phyloP scores from a whole-genome alignment of 768 basidiomycete genomes.

The Phylloporus sp. region DNA sequence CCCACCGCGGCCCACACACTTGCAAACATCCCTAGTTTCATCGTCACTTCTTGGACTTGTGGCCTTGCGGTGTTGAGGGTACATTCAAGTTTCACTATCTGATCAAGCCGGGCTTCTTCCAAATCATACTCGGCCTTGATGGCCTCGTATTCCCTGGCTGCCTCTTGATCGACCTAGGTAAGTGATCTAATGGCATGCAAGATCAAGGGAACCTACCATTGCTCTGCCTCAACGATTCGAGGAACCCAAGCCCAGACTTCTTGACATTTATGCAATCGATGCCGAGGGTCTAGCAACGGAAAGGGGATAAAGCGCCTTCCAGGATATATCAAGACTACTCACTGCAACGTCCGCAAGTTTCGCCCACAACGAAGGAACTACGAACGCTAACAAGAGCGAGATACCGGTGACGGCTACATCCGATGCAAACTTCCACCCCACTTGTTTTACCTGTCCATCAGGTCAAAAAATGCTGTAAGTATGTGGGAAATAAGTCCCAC shows the following conservation, averaged over 20 bases:
- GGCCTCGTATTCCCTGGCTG: neutral
- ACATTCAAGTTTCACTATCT: conserved; percentile 15
- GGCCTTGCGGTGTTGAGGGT: conserved; percentile 10
- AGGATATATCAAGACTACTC: neutral
- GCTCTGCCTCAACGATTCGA: conserved; percentile 2
- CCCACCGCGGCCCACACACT: conserved; percentile 19
- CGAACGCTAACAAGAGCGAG: conserved; percentile 11
- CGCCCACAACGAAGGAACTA: conserved; percentile 9
- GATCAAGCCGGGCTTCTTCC: conserved; percentile 11
- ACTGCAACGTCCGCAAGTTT: conserved; percentile 6
- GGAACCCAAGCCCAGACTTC: conserved; percentile 3
- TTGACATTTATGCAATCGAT: conserved; percentile 5
- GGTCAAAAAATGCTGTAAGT: neutral
- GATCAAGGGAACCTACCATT: conserved; percentile 4
- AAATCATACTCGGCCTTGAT: conserved; percentile 10
- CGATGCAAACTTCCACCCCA: conserved; percentile 15
- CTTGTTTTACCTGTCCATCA: conserved; percentile 11
- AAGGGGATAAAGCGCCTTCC: neutral
- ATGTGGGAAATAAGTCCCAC: neutral
- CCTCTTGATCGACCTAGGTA: conserved; percentile 10
- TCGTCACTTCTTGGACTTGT: conserved; percentile 17
- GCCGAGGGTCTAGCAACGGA: conserved; percentile 1
- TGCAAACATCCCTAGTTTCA: conserved; percentile 17
- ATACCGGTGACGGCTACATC: conserved; percentile 14
- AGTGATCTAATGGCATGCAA: neutral